Evolutionary conservation across 2,329 filamentous ascomycete genomes (phyloP), one percentile per base, ranked within the genome.

Genomic region (Leptographium wingfieldii): DNA sequence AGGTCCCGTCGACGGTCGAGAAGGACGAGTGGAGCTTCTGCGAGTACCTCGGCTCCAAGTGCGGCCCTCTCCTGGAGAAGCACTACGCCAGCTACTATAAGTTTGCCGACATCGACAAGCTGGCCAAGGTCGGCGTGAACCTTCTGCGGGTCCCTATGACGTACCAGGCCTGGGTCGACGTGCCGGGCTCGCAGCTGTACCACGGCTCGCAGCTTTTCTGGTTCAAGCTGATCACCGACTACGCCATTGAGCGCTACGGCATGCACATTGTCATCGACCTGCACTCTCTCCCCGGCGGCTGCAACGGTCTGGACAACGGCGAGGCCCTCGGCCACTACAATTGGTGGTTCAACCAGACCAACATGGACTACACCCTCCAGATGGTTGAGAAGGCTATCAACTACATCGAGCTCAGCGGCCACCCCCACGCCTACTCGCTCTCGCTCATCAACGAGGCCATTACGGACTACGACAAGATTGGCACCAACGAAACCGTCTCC

Each of bases 321-420:
- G 59, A 55, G 35, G 55, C 27, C 1, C 0, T 58, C 1, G 55
- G 55, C 35, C 55, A 60, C 55, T 55, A 57, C 55, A 5, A 60
- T 55, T 60, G 59, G 59, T 60, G 59, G 59, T 51, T 38, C 59
- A 60, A 60, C 55, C 19, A 48, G 55, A 60, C 59, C 59, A 60
- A 60, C 55, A 27, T 60, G 35, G 59, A 60, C 29, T 60, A 60
- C 59, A 55, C 27, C 16, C 48, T 60, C 25, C 22, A 57, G 53
- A 27, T 60, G 59, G 55, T 60, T 29, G 35, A 55, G 3, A 27
- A 48, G 27, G 59, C 55, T n/a, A 57, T 55, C 3, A n/a, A 54
- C 27, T 60, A 57, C 55, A 57, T 60, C 10, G 4, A 57, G 38
- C 0, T 27, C 49, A 57, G 55, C 55, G 49, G 53, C 49, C 59